phyloP scores from a whole-genome alignment of 108 stramenopile genomes.

The Bacterosira constricta region DNA sequence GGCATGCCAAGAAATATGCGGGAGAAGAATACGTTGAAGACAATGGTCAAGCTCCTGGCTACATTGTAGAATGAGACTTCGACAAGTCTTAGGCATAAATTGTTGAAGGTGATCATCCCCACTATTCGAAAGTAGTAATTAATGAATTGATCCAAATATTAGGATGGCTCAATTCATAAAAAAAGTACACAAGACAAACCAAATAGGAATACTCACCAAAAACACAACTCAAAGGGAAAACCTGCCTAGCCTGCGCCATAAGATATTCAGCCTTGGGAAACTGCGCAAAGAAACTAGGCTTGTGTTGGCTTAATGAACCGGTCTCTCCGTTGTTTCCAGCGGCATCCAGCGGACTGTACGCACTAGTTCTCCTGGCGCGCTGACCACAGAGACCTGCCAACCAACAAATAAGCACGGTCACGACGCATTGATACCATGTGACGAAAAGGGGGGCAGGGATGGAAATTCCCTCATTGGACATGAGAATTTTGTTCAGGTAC shows the following conservation, averaged over 20 bases:
- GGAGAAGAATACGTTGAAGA: slow-evolving; percentile 93
- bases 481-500: slow-evolving; percentile 92
- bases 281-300: slow-evolving; percentile 75
- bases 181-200: not conserved
- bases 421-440: slow-evolving; percentile 95
- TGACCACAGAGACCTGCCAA: slow-evolving; percentile 72
- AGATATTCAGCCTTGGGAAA: slow-evolving; percentile 89
- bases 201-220: slow-evolving; percentile 48
- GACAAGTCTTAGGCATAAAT: slow-evolving; percentile 92
- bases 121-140: slow-evolving; percentile 59
- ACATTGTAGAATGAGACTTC: slow-evolving; percentile 98
- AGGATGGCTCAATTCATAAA: not conserved
- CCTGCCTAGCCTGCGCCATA: slow-evolving; percentile 46
- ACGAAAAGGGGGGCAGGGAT: slow-evolving; percentile 93
- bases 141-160: too few relatives aligned
- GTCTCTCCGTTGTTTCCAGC: slow-evolving; percentile 8
- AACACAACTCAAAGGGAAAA: slow-evolving; percentile 81
- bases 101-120: slow-evolving; percentile 97
- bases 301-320: slow-evolving; percentile 11
- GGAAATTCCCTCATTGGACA: slow-evolving; percentile 77
- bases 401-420: slow-evolving; percentile 87
- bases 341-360: slow-evolving; percentile 31
- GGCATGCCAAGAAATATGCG: slow-evolving; percentile 73
- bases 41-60: slow-evolving; percentile 91
- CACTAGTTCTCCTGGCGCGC: slow-evolving; percentile 27